Evolutionary conservation across 192 early-diverging fungal genomes (phyloP).

Genomic region (Entomortierella beljakovae): DNA sequence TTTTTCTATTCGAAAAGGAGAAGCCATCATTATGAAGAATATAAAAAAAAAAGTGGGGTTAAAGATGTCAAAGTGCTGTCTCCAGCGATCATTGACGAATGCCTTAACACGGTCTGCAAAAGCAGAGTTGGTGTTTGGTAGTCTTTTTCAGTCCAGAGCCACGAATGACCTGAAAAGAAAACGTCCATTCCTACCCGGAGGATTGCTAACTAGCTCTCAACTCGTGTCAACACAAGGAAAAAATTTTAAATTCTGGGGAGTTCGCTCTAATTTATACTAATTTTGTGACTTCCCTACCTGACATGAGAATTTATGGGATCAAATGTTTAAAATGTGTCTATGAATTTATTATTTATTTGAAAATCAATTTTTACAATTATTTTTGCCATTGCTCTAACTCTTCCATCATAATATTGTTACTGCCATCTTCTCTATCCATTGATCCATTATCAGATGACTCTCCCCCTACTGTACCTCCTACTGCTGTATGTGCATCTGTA

Average conservation of each 20-base stretch:
- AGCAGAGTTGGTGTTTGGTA: conserved; percentile 47
- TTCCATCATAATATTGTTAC: conserved; percentile 29
- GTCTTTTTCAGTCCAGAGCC: conserved; percentile 19
- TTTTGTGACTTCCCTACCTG: not conserved
- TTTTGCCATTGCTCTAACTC: conserved; percentile 42
- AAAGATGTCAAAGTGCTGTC: conserved; percentile 47
- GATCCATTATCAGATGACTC: conserved; percentile 1
- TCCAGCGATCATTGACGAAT: conserved; percentile 39
- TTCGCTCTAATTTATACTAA: not conserved
- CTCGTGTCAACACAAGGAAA: conserved; percentile 46
- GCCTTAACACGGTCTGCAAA: conserved; percentile 50
- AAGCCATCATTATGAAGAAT: not conserved
- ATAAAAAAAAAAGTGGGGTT: conserved; percentile 36
- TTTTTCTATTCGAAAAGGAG: not conserved
- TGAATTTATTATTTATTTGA: not conserved
- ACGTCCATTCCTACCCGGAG: conserved; percentile 58
- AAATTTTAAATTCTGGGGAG: not conserved
- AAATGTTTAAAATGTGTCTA: not conserved
- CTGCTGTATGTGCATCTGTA: not conserved
- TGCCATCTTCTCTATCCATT: not conserved
- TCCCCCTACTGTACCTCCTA: not conserved
- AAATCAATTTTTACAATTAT: not conserved
- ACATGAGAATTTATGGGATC: no score
- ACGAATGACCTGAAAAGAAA: conserved; percentile 15
- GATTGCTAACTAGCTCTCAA: conserved; percentile 59